Evolutionary conservation across 768 basidiomycete species (phyloP).

Genomic region (Auricularia sp.): DNA sequence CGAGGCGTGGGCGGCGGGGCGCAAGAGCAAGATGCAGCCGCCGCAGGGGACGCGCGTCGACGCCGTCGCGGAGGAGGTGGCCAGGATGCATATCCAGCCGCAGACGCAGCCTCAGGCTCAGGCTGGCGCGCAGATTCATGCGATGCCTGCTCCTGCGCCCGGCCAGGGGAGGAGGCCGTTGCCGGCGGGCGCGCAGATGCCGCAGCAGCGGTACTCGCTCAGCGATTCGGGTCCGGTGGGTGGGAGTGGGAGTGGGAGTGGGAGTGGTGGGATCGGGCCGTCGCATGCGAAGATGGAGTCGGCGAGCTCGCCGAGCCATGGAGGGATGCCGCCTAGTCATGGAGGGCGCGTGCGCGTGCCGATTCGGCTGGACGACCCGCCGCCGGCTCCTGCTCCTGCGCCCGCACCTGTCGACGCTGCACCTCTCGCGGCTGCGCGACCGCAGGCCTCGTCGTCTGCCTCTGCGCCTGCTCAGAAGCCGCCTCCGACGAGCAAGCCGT

Average conservation of each 20-base stretch:
- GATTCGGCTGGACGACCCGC: background rate
- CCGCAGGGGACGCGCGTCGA: background rate
- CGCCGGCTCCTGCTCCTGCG: no score
- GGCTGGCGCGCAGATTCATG: background rate
- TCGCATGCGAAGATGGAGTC: background rate
- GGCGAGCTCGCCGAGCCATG: background rate
- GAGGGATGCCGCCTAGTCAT: background rate
- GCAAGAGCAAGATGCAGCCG: slow-evolving; percentile 2
- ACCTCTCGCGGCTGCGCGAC: background rate
- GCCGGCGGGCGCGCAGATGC: background rate
- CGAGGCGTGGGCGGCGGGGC: slow-evolving; percentile 8
- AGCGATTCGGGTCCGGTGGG: background rate
- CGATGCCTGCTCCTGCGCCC: background rate
- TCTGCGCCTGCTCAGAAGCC: no score
- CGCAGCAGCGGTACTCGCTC: background rate
- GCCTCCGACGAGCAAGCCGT: no score
- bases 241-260: no score
- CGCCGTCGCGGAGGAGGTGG: background rate
- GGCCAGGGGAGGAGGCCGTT: background rate
- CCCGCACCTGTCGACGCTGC: background rate
- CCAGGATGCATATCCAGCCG: background rate
- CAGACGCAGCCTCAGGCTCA: no score
- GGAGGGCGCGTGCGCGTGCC: background rate
- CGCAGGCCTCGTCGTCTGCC: background rate
- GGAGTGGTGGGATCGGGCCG: background rate